These are phyloP conservation scores for Boechera stricta DNA, from an alignment of 345 rosid genomes.

Conservation along the genomic window DNA sequence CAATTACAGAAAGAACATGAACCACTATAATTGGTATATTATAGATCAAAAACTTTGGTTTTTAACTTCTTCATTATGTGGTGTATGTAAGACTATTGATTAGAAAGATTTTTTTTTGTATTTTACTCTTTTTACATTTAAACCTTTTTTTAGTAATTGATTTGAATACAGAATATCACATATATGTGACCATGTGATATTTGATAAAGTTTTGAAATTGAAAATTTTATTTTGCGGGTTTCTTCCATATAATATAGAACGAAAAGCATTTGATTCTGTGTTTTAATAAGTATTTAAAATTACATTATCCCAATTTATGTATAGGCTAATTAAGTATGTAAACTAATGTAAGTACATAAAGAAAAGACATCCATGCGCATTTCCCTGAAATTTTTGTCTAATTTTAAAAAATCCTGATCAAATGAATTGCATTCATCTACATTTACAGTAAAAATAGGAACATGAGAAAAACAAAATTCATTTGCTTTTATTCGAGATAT, in stretches of 20 bases:
- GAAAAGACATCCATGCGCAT: background rate
- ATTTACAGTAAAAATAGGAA: background rate
- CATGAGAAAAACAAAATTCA: background rate
- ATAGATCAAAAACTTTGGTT: background rate
- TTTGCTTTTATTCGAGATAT: background rate
- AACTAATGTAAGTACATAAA: background rate
- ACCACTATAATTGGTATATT: background rate
- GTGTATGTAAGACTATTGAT: background rate
- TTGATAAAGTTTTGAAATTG: background rate
- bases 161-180: background rate
- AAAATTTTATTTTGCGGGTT: background rate
- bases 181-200: background rate
- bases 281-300: background rate
- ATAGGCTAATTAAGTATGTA: background rate
- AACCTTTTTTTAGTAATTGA: background rate
- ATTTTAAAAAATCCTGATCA: background rate
- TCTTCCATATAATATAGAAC: background rate
- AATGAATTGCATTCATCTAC: background rate
- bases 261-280: background rate
- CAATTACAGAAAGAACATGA: slow-evolving; percentile 3
- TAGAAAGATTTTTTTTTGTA: too few relatives aligned
- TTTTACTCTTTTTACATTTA: background rate
- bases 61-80: background rate
- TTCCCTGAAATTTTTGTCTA: background rate
- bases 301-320: background rate